Base-by-base conservation (phyloP, 208 protist genomes). In the Crithidia sp. region DNA sequence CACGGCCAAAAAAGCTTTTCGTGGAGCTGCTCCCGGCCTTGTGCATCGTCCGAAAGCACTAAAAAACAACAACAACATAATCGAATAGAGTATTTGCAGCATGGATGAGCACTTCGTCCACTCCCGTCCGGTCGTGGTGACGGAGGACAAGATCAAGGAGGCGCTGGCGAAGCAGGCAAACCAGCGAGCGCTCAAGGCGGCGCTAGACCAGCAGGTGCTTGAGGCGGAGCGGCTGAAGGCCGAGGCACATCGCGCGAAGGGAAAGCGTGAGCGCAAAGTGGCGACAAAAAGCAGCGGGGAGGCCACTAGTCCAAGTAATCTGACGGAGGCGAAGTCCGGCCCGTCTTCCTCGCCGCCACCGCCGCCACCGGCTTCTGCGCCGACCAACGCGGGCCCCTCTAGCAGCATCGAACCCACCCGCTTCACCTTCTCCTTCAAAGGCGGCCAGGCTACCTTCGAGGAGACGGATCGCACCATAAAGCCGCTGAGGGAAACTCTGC, bases 161-260 rank as follows among this genome's bases (percentile, higher is more conserved):
- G 84, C 85, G 4, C 55, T 85, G 5, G 72, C 78, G 19, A 93
- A 89, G 53, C 83, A 89, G 45, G 76, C 77, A 55, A 94, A 92
- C 49, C 92, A 93, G 58, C 71, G 78, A 49, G 86, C 79, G 2
- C 55, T 94, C 37, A 83, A 74, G 40, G 85, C 87, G 12, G 88
- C 88, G 7, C 79, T 94, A 8, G 92, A 95, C 66, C 74, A 71
- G 19, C 92, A 95, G 74, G 86, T 92, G n/a, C 74, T 54, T 43
- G 85, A 92, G 47, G 37, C 70, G 19, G 62, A 78, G 57, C 74
- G 60, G 19, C 77, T 77, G 19, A 84, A 80, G 36, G 56, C 59
- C 9, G 74, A 77, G 58, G 63, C 55, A 28, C 67, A 63, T 45
- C 41, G 68, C n/a, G 47, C 57, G n/a, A 84, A 73, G 17, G 79